These are phyloP conservation scores for Passalora sequoiae DNA, from an alignment of 2,329 filamentous ascomycete genomes.

Conservation along the genomic window DNA sequence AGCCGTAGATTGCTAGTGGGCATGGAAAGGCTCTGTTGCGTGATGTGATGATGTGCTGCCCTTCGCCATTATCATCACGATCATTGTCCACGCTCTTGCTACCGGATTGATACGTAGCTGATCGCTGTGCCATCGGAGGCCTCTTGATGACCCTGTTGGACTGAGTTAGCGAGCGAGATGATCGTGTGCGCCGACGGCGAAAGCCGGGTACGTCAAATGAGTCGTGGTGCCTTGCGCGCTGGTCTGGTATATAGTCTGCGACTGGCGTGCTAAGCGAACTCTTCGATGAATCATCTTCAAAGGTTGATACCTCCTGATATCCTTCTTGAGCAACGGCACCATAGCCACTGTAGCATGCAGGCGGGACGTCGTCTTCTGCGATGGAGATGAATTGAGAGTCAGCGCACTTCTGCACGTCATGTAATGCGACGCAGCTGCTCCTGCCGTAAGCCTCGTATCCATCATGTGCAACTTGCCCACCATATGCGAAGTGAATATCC, in stretches of 20 bases:
- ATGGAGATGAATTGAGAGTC: conserved; percentile 13
- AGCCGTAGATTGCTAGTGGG: conserved; percentile 73
- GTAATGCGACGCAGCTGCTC: conserved; percentile 19
- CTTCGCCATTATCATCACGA: no score
- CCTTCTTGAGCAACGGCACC: conserved; percentile 20
- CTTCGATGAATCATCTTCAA: conserved; percentile 5
- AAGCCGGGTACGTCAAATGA: conserved; percentile 15
- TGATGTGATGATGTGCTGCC: not conserved
- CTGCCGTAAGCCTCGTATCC: not conserved
- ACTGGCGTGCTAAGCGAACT: conserved; percentile 7
- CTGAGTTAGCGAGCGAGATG: conserved; percentile 7
- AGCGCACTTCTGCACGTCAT: conserved; percentile 23
- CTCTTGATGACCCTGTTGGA: conserved; percentile 17
- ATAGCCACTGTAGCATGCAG: conserved; percentile 8
- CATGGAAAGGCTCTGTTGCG: conserved; percentile 58
- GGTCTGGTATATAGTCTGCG: not conserved
- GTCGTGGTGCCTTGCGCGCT: conserved; percentile 1
- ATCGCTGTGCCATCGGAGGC: conserved; percentile 8
- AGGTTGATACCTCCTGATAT: conserved; percentile 20
- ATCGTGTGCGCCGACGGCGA: conserved; percentile 17
- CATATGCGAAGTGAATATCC: conserved; percentile 2
- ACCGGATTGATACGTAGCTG: conserved; percentile 8
- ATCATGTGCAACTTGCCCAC: not conserved
- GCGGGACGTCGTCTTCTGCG: conserved; percentile 1
- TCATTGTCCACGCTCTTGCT: not conserved